Percentiles rank a stretch among this genome's conserved stretches.
Conservation (phyloP, 2,329 filamentous ascomycete genomes). For the Biscogniauxia mediterranea region DNA sequence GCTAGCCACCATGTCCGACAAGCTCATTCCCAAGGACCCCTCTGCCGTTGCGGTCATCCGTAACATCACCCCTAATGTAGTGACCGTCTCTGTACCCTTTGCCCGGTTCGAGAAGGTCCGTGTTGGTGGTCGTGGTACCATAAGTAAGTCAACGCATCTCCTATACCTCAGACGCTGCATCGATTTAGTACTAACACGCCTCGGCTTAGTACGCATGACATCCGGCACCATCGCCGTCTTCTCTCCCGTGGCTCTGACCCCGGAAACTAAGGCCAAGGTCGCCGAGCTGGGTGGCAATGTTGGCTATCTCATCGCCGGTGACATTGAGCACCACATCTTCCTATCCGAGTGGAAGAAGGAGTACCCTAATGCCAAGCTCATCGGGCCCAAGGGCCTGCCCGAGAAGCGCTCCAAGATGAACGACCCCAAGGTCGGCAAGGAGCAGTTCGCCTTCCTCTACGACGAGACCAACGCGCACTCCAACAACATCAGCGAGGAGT, state of each 20-base stretch:
- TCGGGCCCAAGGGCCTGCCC: slow-evolving; percentile 78
- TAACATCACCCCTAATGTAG: slow-evolving; percentile 74
- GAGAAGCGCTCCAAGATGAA: slow-evolving; percentile 71
- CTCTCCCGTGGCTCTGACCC: slow-evolving; percentile 84
- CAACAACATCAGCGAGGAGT: slow-evolving; percentile 66
- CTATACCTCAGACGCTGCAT: not conserved
- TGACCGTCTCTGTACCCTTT: slow-evolving; percentile 82
- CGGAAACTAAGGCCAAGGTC: slow-evolving; percentile 65
- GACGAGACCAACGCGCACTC: slow-evolving; percentile 50
- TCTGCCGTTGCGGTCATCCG: slow-evolving; percentile 87
- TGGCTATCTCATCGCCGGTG: slow-evolving; percentile 81
- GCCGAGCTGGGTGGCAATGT: slow-evolving; percentile 66
- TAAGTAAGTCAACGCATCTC: slow-evolving; percentile 55
- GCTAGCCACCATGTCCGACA: slow-evolving; percentile 52
- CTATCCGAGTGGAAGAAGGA: slow-evolving; percentile 78
- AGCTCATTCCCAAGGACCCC: slow-evolving; percentile 69
- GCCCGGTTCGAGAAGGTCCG: slow-evolving; percentile 74
- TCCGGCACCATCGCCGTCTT: slow-evolving; percentile 82
- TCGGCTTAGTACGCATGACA: slow-evolving; percentile 65
- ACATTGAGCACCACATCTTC: slow-evolving; percentile 95
- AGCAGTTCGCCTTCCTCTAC: slow-evolving; percentile 67
- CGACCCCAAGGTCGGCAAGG: slow-evolving; percentile 52
- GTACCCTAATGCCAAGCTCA: slow-evolving; percentile 74
- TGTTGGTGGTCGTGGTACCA: slow-evolving; percentile 82
- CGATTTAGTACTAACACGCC: not conserved